Evolutionary conservation across 108 stramenopile genomes (phyloP).

Genomic region (Asterionellopsis glacialis): DNA sequence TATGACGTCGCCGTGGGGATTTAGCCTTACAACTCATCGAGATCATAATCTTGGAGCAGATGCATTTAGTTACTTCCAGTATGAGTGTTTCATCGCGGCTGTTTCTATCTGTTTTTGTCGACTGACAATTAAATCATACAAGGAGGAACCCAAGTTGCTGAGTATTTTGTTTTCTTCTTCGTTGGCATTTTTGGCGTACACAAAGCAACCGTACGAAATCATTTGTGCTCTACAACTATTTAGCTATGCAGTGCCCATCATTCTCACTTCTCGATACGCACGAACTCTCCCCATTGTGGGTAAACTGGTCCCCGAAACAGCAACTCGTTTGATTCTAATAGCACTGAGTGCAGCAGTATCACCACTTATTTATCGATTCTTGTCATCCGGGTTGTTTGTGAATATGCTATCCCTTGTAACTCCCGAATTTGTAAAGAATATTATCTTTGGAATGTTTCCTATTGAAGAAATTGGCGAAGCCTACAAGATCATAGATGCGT

Average conservation of each 20-base stretch:
- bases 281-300: neutral
- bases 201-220: constrained; percentile 52
- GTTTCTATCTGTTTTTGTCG: constrained; percentile 69
- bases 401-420: constrained; percentile 13
- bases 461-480: constrained; percentile 50
- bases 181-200: constrained; percentile 52
- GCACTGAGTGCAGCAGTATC: constrained; percentile 32
- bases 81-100: constrained; percentile 51
- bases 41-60: constrained; percentile 15
- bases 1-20: constrained; percentile 2
- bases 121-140: constrained; percentile 39
- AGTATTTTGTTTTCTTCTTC: constrained; percentile 37
- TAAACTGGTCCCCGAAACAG: neutral
- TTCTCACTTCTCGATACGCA: constrained; percentile 15
- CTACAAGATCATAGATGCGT: constrained; percentile 56
- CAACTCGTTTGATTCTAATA: constrained; percentile 14
- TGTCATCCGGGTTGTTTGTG: constrained; percentile 18
- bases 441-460: constrained; percentile 54
- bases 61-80: constrained; percentile 27
- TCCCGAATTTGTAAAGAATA: constrained; percentile 19
- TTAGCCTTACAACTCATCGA: constrained; percentile 38
- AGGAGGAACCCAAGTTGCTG: constrained; percentile 30
- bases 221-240: constrained; percentile 66
- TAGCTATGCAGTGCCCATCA: constrained; percentile 53
- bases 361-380: constrained; percentile 22